These are phyloP conservation scores for Pinus taeda DNA, from an alignment of 75 land plant genomes.

Conservation along the genomic window DNA sequence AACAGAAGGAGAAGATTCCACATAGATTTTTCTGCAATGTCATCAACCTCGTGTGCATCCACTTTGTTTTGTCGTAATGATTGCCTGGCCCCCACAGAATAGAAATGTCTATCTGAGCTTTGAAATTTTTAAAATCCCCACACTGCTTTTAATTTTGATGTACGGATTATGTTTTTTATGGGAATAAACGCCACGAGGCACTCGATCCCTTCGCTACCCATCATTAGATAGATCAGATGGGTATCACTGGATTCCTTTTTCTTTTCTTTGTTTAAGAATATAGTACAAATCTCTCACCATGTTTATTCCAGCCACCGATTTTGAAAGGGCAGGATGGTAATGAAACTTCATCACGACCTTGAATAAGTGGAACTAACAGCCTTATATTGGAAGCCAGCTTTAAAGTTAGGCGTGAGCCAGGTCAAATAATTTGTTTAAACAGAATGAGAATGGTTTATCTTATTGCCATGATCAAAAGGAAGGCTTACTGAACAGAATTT, in stretches of 20 bases:
- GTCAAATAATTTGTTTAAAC: too few relatives aligned
- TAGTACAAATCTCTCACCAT: neutral
- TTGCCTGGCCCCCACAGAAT: neutral
- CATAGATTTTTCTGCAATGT: neutral
- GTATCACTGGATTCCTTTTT: neutral
- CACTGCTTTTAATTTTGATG: neutral
- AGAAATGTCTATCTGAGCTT: neutral
- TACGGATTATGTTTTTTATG: neutral
- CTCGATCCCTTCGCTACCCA: neutral
- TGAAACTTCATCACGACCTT: too few relatives aligned
- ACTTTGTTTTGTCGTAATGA: constrained; percentile 11
- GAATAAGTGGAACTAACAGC: too few relatives aligned
- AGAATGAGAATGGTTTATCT: too few relatives aligned
- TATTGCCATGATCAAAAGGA: too few relatives aligned
- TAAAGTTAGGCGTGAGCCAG: too few relatives aligned
- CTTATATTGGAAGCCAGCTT: too few relatives aligned
- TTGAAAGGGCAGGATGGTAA: neutral
- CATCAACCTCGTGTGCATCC: constrained; percentile 10
- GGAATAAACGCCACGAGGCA: neutral
- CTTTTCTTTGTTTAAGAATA: neutral
- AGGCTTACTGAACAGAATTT: too few relatives aligned
- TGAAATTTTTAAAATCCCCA: neutral
- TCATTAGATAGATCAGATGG: neutral
- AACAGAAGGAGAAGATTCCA: neutral
- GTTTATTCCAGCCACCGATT: neutral